Percentiles rank a stretch among this genome's conserved stretches.
These are phyloP conservation scores for Cyphellophora attinorum DNA, from an alignment of 2,329 filamentous ascomycete genomes.

Conservation along the genomic window DNA sequence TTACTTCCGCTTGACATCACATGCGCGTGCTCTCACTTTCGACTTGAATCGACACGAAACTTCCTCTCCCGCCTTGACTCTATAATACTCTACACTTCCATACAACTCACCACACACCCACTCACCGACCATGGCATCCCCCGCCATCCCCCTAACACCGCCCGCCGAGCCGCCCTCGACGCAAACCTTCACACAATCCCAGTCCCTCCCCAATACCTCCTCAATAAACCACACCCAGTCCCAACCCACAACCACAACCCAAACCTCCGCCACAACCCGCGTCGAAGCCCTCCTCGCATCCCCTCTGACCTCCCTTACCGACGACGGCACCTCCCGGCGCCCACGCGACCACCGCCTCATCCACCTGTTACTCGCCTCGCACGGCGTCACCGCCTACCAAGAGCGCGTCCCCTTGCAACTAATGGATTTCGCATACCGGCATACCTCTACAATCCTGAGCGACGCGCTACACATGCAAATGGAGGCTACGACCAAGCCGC, in stretches of 20 bases:
- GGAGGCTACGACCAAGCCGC: constrained; percentile 27
- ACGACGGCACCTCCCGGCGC: constrained; percentile 35
- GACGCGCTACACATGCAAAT: constrained; percentile 42
- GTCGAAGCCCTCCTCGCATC: constrained; percentile 23
- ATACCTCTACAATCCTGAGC: constrained; percentile 42
- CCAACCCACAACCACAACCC: constrained; percentile 10
- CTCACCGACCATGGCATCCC: constrained; percentile 7
- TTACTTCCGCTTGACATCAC: no score
- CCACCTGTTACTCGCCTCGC: constrained; percentile 40
- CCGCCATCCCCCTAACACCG: constrained; percentile 29
- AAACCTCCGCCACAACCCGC: constrained; percentile 8
- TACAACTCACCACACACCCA: not conserved
- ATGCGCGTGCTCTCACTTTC: no score
- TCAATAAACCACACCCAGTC: constrained; percentile 12
- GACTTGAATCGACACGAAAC: no score
- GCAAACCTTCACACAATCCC: constrained; percentile 16
- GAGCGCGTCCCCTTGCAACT: constrained; percentile 43
- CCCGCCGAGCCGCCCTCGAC: constrained; percentile 28
- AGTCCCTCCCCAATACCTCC: constrained; percentile 16
- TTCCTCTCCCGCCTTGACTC: no score
- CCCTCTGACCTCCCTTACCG: constrained; percentile 35
- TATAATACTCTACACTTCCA: no score
- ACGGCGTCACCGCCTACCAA: constrained; percentile 41
- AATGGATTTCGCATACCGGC: constrained; percentile 44
- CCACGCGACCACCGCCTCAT: constrained; percentile 42